Evolutionary conservation across 202 grass and related monocot genomes (phyloP).

Genomic region (Elaeis oleifera): DNA sequence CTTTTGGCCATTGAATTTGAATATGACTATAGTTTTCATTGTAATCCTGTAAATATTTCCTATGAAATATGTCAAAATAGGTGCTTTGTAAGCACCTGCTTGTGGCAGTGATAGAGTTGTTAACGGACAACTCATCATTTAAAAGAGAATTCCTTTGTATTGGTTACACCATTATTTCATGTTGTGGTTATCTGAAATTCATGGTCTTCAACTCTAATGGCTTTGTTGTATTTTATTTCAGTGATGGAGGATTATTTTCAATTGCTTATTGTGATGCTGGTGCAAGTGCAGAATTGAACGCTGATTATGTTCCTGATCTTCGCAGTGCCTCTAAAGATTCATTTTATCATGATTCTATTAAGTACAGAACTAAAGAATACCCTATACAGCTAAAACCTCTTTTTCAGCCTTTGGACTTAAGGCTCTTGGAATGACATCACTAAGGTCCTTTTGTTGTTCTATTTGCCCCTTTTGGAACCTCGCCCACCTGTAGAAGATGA

Average conservation of each 20-base stretch:
- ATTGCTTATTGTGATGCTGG: slow-evolving; percentile 83
- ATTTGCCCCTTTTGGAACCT: slow-evolving; percentile 93
- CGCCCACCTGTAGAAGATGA: slow-evolving; percentile 34
- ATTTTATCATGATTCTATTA: slow-evolving; percentile 24
- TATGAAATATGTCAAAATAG: too few relatives aligned
- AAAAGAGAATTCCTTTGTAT: slow-evolving; percentile 1
- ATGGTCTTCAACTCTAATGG: background rate
- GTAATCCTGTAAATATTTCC: too few relatives aligned
- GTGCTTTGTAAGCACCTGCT: too few relatives aligned
- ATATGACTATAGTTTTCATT: too few relatives aligned
- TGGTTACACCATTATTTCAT: background rate
- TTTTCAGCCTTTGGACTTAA: slow-evolving; percentile 63
- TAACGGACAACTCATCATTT: background rate
- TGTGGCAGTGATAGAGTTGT: background rate
- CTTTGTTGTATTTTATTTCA: slow-evolving; percentile 27
- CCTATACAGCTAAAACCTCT: slow-evolving; percentile 67
- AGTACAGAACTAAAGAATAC: slow-evolving; percentile 58
- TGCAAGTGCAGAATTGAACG: slow-evolving; percentile 36
- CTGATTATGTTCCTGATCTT: slow-evolving; percentile 15
- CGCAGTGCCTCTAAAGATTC: slow-evolving; percentile 32
- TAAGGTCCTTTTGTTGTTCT: slow-evolving; percentile 89
- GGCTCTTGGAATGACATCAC: slow-evolving; percentile 59
- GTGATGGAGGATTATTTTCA: slow-evolving; percentile 39
- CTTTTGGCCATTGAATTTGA: too few relatives aligned
- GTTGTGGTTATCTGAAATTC: background rate